These are phyloP conservation scores for Trametes punicea DNA, from an alignment of 768 basidiomycete species.

Conservation along the genomic window DNA sequence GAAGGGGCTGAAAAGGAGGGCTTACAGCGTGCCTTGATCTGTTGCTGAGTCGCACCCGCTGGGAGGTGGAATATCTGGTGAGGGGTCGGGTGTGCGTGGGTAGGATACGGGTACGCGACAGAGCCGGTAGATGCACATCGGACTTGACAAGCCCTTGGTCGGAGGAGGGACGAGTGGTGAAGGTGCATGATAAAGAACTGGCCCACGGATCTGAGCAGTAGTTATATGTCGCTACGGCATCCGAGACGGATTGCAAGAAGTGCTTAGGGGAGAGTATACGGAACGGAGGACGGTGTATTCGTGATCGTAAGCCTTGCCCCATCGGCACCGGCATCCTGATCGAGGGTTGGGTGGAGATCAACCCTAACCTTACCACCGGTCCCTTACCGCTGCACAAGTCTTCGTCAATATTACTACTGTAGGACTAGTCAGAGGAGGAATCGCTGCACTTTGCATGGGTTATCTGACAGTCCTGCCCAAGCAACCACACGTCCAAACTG, in stretches of 20 bases:
- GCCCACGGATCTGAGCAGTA: neutral
- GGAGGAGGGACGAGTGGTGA: neutral
- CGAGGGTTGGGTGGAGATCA: too few relatives aligned
- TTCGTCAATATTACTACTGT: too few relatives aligned
- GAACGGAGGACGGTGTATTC: too few relatives aligned
- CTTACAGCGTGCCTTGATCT: constrained; percentile 70
- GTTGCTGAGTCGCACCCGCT: constrained; percentile 47
- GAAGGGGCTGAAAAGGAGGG: neutral
- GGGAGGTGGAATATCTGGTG: constrained; percentile 73
- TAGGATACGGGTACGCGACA: constrained; percentile 48
- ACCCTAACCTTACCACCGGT: too few relatives aligned
- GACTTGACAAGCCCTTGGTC: constrained; percentile 1
- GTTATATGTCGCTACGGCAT: neutral
- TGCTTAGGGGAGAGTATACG: neutral
- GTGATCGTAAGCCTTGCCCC: too few relatives aligned
- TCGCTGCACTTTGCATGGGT: too few relatives aligned
- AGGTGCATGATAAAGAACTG: neutral
- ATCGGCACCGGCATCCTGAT: too few relatives aligned
- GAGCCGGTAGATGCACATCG: constrained; percentile 25
- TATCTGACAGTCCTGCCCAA: too few relatives aligned
- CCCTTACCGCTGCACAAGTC: too few relatives aligned
- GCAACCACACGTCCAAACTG: too few relatives aligned
- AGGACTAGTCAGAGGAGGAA: too few relatives aligned
- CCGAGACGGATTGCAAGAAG: neutral
- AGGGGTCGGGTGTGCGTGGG: constrained; percentile 52